Evolutionary conservation across 2,329 filamentous ascomycete genomes (phyloP).

Genomic region (Blastomyces emzantsi): DNA sequence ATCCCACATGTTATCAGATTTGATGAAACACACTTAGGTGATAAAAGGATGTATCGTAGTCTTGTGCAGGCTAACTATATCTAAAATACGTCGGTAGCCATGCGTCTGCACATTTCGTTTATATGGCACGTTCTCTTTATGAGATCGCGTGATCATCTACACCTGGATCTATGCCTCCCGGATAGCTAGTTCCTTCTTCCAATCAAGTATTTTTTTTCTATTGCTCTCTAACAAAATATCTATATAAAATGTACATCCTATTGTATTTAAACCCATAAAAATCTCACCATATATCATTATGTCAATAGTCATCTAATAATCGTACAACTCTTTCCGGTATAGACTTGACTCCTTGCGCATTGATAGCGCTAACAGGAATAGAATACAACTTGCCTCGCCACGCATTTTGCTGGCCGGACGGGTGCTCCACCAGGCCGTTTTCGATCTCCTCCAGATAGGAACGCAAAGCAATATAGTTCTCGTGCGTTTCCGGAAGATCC

Average conservation of each 20-base stretch:
- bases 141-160: no score
- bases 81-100: neutral
- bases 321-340: conserved; percentile 37
- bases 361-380: conserved; percentile 84
- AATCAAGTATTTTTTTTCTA: no score
- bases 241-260: neutral
- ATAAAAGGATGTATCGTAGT: neutral
- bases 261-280: neutral
- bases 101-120: no score
- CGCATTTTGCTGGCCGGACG: conserved; percentile 60
- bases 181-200: no score
- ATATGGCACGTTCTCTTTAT: no score
- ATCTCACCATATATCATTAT: neutral
- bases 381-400: conserved; percentile 51
- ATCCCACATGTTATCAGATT: neutral
- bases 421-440: conserved; percentile 57
- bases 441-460: conserved; percentile 61
- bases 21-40: neutral
- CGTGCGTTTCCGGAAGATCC: conserved; percentile 67
- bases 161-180: no score
- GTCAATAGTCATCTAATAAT: conserved; percentile 28
- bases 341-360: conserved; percentile 67
- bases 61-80: neutral
- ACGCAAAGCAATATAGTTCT: conserved; percentile 63
- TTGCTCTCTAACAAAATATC: neutral